Evolutionary conservation across 768 basidiomycete species (phyloP).

Genomic region (Panaeolus papilionaceus): DNA sequence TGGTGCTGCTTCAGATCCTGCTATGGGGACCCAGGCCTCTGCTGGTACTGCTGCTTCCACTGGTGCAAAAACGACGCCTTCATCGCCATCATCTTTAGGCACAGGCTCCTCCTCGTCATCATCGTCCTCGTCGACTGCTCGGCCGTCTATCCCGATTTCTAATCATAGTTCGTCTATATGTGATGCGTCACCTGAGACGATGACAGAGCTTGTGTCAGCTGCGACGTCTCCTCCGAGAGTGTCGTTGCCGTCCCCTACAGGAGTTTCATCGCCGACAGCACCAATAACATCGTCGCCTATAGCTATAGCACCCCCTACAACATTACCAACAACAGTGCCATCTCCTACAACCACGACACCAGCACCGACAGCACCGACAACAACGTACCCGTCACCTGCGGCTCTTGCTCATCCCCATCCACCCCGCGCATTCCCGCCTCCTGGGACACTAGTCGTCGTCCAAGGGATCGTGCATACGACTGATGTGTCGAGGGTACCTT

Average conservation of each 20-base stretch:
- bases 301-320: no score
- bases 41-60: no score
- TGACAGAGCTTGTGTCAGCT: no score
- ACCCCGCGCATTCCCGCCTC: slow-evolving; percentile 67
- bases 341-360: slow-evolving; percentile 16
- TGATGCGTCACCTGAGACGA: no score
- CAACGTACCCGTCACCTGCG: slow-evolving; percentile 1
- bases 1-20: neutral
- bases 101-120: no score
- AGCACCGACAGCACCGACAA: slow-evolving; percentile 15
- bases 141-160: no score
- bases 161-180: no score
- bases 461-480: slow-evolving; percentile 85
- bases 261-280: neutral
- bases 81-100: neutral
- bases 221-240: neutral
- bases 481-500: slow-evolving; percentile 49
- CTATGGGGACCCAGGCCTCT: neutral
- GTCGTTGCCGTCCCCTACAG: neutral
- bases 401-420: slow-evolving; percentile 29
- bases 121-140: no score
- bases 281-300: no score
- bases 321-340: neutral
- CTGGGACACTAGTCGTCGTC: slow-evolving; percentile 82
- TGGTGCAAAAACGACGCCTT: neutral